phyloP scores from a whole-genome alignment of 1,139 yeast species.

The Arxiozyma bovina region DNA sequence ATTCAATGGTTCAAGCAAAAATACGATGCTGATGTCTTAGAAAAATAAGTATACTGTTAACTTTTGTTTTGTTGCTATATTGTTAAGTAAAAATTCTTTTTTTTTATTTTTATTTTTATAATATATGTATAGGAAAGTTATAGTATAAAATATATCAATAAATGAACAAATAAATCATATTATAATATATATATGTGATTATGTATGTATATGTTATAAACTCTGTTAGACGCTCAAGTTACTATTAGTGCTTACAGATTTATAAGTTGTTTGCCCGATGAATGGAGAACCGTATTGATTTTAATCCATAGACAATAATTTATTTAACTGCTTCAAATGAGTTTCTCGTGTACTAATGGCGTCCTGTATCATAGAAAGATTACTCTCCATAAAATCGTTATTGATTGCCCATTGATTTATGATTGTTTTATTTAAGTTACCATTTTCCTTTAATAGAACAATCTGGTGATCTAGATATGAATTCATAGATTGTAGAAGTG shows the following conservation, averaged over 20 bases:
- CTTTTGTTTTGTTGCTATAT: not conserved
- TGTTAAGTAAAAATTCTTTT: no score
- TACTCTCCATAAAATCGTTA: conserved; percentile 10
- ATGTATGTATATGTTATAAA: not conserved
- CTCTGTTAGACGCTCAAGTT: no score
- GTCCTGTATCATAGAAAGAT: conserved; percentile 7
- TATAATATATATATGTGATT: no score
- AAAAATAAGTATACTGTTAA: conserved; percentile 42
- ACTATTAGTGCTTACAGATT: no score
- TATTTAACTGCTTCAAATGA: conserved; percentile 14
- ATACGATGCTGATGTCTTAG: conserved; percentile 97
- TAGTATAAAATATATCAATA: not conserved
- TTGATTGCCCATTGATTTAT: conserved; percentile 25
- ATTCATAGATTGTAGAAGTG: conserved; percentile 10
- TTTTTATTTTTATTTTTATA: no score
- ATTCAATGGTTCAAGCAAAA: conserved; percentile 99
- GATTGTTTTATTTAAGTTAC: conserved; percentile 18
- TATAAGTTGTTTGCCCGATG: no score
- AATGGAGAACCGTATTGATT: no score
- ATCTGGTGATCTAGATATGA: conserved; percentile 24
- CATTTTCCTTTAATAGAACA: not conserved
- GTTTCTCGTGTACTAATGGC: conserved; percentile 10
- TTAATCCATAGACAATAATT: conserved; percentile 1
- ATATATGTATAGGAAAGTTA: not conserved
- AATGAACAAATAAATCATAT: not conserved